These are phyloP conservation scores for Trifolium pratense DNA, from an alignment of 306 rosid genomes.

Conservation along the genomic window DNA sequence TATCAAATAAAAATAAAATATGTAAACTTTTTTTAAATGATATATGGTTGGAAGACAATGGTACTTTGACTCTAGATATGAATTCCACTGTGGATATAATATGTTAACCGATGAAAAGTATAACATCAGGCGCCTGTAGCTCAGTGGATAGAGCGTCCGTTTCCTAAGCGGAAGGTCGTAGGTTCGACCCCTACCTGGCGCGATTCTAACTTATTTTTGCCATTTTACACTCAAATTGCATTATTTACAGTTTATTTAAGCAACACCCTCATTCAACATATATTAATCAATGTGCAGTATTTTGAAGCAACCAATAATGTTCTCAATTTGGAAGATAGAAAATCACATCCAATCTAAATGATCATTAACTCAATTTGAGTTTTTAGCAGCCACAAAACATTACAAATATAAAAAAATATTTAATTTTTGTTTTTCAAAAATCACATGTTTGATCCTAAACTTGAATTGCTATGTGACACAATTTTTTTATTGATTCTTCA, in stretches of 20 bases:
- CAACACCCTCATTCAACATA: too few species aligned
- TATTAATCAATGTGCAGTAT: background rate
- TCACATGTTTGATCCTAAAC: slow-evolving; percentile 25
- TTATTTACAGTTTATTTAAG: too few species aligned
- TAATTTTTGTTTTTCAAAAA: background rate
- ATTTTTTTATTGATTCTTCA: slow-evolving; percentile 37
- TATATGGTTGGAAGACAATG: background rate
- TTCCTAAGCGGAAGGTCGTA: slow-evolving; percentile 96
- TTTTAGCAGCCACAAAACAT: slow-evolving; percentile 16
- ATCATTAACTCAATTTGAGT: background rate
- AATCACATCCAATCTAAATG: background rate
- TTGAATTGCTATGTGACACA: slow-evolving; percentile 20
- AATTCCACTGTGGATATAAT: accelerated
- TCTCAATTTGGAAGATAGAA: too few species aligned
- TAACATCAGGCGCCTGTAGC: slow-evolving; percentile 65
- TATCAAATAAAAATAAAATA: too few species aligned
- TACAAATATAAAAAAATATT: background rate
- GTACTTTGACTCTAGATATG: background rate
- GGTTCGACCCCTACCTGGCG: slow-evolving; percentile 97
- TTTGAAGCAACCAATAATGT: background rate
- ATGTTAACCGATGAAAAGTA: accelerated
- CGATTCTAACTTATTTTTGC: background rate
- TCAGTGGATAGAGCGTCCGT: slow-evolving; percentile 97
- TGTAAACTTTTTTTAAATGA: too few species aligned
- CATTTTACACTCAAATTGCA: background rate